These are phyloP conservation scores for Rhytidiadelphus loreus DNA, from an alignment of 225 moss, liverwort and hornwort genomes.

Conservation along the genomic window DNA sequence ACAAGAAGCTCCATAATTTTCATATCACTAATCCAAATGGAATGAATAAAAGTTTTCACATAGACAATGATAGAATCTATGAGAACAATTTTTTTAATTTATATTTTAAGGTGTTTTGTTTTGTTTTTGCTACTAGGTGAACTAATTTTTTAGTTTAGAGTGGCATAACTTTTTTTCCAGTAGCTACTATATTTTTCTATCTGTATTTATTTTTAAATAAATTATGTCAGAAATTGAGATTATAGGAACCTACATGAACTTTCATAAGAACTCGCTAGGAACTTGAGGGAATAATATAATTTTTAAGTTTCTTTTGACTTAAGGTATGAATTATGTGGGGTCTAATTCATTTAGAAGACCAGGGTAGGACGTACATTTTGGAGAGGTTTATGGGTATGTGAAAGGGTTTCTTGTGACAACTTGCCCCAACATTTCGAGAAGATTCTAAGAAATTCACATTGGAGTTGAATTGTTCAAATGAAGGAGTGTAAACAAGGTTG, in stretches of 20 bases:
- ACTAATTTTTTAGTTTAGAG: too few relatives aligned
- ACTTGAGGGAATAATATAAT: not conserved
- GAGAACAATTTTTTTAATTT: too few relatives aligned
- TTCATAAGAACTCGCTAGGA: rapidly evolving
- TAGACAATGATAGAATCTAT: too few relatives aligned
- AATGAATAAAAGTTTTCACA: too few relatives aligned
- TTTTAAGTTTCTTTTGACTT: not conserved
- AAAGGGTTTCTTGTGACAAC: rapidly evolving
- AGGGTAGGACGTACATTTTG: too few relatives aligned
- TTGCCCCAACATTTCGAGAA: rapidly evolving
- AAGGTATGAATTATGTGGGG: not conserved
- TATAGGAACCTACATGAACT: rapidly evolving
- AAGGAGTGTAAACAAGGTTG: not conserved
- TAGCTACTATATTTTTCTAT: not conserved
- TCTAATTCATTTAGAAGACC: not conserved
- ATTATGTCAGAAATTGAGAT: not conserved
- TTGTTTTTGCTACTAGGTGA: too few relatives aligned
- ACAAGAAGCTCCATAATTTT: too few relatives aligned
- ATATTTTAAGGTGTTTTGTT: too few relatives aligned
- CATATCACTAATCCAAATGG: too few relatives aligned
- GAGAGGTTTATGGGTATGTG: rapidly evolving
- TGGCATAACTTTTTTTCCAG: too few relatives aligned
- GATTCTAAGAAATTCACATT: not conserved
- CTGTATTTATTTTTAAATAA: not conserved
- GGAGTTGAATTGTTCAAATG: too few relatives aligned